Base-by-base conservation (phyloP, 2,329 filamentous ascomycete genomes). In the Xylaria sp. region DNA sequence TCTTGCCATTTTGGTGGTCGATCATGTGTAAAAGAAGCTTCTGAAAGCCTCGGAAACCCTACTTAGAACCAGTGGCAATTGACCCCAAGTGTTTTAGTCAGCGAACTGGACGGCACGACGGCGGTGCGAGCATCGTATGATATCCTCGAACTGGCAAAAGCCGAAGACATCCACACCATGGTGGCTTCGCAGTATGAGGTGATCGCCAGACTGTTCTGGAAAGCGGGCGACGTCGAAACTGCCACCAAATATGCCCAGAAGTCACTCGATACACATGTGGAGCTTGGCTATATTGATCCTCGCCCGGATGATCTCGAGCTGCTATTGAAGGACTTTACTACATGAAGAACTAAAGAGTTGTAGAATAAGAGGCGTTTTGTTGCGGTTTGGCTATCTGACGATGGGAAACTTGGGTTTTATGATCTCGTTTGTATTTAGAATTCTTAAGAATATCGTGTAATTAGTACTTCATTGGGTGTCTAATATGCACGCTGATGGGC, bases 101-200 rank as follows among this genome's bases (percentile, higher is more conserved):
- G 71, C 21, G 63, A 55, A 3, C 65, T 70, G 49, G 66, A 72
- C 43, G 70, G 71, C 10, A 67, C 68, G 19, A 57, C 60, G 4
- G 74, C 74, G 0, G 68, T 75, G 33, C 65, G 64, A n/a, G 63
- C 71, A n/a, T 70, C 70, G 9, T 65, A 67, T 9, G 71, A 75
- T 62, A 62, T 72, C 4, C 49, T 74, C 0, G 63, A 66, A 6
- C 68, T 75, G 29, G 64, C 75, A 51, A 65, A 64, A 3, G 51
- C 53, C 8, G 75, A 76, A 47, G 70, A 73, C 19, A 67, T 77
- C 21, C 70, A 69, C 15, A 68, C 70, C 9, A 63, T 75, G 49
- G 72, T 72, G 51, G 62, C 69, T 3, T 72, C 75, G 61, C 74
- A 76, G 59, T 74, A 73, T 49, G 74, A 76, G 58, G 71, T 74